Evolutionary conservation across 148 eudicot species (phyloP), one percentile per base, ranked within the genome.

Genomic region (Chenopodium berlandieri): DNA sequence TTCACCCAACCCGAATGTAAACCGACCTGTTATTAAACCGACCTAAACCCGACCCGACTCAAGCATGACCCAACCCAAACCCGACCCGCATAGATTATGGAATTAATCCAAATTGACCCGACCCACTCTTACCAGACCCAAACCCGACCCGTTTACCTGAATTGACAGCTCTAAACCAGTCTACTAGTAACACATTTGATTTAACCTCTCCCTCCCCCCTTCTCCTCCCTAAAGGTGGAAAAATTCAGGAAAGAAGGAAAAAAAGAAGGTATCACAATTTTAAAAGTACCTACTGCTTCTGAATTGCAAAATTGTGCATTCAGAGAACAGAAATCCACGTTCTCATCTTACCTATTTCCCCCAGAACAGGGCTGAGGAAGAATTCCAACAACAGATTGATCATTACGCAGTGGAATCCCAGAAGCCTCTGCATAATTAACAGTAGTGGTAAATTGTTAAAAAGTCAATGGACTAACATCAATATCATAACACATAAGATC

Each of bases 321-420:
- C 69, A 69, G 78, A 79, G 58, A 79, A 65, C 71, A 63, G 75
- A 40, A 70, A 12, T 79, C 82, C 63, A 82, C 68, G 81, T 83
- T 63, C 46, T 66, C 44, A 66, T 75, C 89, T 83, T 87, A 85
- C 99, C 99, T 96, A 80, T 90, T 90, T 84, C 93, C 94, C 73
- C 37, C 69, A 82, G 95, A 89, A 88, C 86, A 88, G 80, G 99
- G 99, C 85, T 96, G 99, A 76, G 97, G 85, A 78, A 94, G 94
- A 76, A 96, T 81, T 82, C 97, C 98, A 82, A 94, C 98, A 81
- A 96, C 86, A 74, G 95, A 89, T 31, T 81, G 93, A 44, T 91
- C 82, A 79, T 82, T 85, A 70, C 85, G 90, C 83, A 84, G 80
- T 80, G 92, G 64, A 88, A 90, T 81, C 81, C 87, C 93, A 81